phyloP scores from a whole-genome alignment of 2,329 filamentous ascomycete genomes.

The Calycina marina region DNA sequence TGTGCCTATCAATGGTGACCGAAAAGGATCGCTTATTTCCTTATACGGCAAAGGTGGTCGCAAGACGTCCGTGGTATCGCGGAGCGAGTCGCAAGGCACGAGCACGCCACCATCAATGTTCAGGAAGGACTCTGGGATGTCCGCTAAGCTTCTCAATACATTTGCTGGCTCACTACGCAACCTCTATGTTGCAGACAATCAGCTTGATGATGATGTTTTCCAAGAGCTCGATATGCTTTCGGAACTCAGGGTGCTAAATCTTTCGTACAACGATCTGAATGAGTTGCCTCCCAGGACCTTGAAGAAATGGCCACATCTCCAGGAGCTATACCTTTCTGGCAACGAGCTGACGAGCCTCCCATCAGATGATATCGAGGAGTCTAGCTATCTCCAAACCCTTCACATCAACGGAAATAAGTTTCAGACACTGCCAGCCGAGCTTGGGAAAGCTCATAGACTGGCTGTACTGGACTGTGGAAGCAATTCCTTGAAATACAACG shows the following conservation, averaged over 20 bases:
- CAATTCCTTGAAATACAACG: constrained; percentile 95
- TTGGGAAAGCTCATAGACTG: constrained; percentile 85
- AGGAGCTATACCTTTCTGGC: constrained; percentile 86
- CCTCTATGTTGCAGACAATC: constrained; percentile 83
- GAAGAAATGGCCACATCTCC: constrained; percentile 76
- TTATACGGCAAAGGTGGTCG: constrained; percentile 65
- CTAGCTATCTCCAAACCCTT: constrained; percentile 71
- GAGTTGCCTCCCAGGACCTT: constrained; percentile 85
- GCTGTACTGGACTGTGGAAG: constrained; percentile 88
- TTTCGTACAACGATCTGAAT: constrained; percentile 89
- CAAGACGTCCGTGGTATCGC: constrained; percentile 71
- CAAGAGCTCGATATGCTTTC: constrained; percentile 72
- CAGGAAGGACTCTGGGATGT: constrained; percentile 82
- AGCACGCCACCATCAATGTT: constrained; percentile 34
- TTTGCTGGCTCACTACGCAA: constrained; percentile 78
- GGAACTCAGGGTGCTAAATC: constrained; percentile 76
- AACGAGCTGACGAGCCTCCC: constrained; percentile 87
- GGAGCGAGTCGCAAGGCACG: constrained; percentile 36
- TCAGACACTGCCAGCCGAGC: constrained; percentile 86
- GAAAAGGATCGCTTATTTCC: constrained; percentile 59
- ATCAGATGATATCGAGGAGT: constrained; percentile 85
- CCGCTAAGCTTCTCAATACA: constrained; percentile 65
- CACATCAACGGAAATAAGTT: constrained; percentile 98
- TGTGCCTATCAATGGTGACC: constrained; percentile 25
- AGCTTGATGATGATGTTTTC: constrained; percentile 87